Conservation (phyloP, 176 grass and related monocot species). For the Raddia guianensis region DNA sequence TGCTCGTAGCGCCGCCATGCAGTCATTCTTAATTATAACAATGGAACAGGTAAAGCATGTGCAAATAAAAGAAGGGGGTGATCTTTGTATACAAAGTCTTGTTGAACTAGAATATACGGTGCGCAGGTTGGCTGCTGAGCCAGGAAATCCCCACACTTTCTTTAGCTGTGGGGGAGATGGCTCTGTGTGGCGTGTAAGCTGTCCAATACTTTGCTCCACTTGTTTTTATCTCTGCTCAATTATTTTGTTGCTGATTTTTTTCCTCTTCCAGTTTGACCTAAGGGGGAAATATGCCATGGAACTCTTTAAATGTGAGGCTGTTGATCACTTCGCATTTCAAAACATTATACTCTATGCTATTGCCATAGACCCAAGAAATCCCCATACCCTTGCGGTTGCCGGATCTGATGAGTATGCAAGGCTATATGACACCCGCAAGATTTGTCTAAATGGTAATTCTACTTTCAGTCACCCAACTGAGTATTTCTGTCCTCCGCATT, state of each 20-base stretch:
- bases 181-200: slow-evolving; percentile 51
- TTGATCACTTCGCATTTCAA: background rate
- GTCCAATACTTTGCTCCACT: background rate
- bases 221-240: background rate
- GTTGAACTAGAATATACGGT: slow-evolving; percentile 30
- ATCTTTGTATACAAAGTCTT: slow-evolving; percentile 33
- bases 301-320: slow-evolving; percentile 47
- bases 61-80: slow-evolving; percentile 55
- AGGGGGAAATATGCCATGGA: slow-evolving; percentile 42
- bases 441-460: slow-evolving; percentile 43
- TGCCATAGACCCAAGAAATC: slow-evolving; percentile 68
- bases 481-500: slow-evolving; percentile 52
- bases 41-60: slow-evolving; percentile 56
- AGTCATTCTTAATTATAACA: background rate
- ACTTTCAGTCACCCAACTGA: slow-evolving; percentile 36
- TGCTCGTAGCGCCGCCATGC: background rate
- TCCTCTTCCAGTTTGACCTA: slow-evolving; percentile 67
- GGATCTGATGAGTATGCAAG: slow-evolving; percentile 60
- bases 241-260: slow-evolving; percentile 18
- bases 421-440: slow-evolving; percentile 76
- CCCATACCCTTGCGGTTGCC: slow-evolving; percentile 54
- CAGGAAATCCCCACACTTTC: slow-evolving; percentile 66
- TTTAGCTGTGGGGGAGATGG: slow-evolving; percentile 70
- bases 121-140: slow-evolving; percentile 71
- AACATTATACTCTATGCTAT: slow-evolving; percentile 50